These are phyloP conservation scores for Cystofilobasidium bisporidii DNA, from an alignment of 768 basidiomycete species.

Conservation along the genomic window DNA sequence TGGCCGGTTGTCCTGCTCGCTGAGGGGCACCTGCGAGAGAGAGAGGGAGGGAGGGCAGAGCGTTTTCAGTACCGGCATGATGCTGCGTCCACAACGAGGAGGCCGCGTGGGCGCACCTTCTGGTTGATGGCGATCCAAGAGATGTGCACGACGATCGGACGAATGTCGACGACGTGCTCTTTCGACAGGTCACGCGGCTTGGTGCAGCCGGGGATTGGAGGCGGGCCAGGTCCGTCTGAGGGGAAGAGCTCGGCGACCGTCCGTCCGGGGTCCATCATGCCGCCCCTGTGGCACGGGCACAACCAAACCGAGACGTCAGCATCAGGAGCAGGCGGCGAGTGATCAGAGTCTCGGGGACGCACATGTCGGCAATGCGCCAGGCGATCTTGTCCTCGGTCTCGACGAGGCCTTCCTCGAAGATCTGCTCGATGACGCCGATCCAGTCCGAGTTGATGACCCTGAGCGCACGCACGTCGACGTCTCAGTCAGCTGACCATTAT, in stretches of 20 bases:
- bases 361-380: conserved; percentile 6
- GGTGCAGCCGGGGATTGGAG: conserved; percentile 35
- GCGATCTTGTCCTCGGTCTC: conserved; percentile 1
- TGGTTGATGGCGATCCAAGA: conserved; percentile 85
- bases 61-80: conserved; percentile 34
- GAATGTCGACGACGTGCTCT: conserved; percentile 16
- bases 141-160: conserved; percentile 57
- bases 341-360: too few relatives aligned
- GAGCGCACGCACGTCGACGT: background rate
- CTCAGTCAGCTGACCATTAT: too few relatives aligned
- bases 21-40: conserved; percentile 50
- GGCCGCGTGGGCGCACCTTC: conserved; percentile 44
- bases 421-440: conserved; percentile 83
- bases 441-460: conserved; percentile 68
- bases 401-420: conserved; percentile 39
- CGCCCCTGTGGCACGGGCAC: conserved; percentile 38
- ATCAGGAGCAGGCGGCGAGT: background rate
- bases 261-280: conserved; percentile 20
- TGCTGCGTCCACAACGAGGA: background rate
- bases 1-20: conserved; percentile 49
- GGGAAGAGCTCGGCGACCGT: conserved; percentile 39
- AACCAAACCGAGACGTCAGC: background rate
- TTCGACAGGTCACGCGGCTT: conserved; percentile 18
- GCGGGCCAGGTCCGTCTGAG: conserved; percentile 24
- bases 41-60: background rate